Conservation (phyloP, 805 yeast genomes). For the Candida rishiriensis region DNA sequence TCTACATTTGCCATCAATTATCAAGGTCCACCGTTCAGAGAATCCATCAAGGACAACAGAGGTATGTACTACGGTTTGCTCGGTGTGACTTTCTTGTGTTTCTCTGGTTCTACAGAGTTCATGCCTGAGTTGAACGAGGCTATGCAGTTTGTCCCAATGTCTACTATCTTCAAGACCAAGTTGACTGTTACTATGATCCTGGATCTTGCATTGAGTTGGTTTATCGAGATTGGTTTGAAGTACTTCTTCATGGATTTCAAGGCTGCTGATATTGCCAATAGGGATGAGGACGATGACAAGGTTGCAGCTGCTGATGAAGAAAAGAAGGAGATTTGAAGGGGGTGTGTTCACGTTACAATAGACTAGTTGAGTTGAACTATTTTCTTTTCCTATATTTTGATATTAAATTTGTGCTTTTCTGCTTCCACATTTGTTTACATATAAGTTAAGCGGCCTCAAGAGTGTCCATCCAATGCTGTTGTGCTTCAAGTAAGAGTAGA, state of each 20-base stretch:
- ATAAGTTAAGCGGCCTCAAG: no score
- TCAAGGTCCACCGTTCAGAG: conserved; percentile 95
- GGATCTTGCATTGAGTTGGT: conserved; percentile 76
- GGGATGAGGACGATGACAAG: conserved; percentile 22
- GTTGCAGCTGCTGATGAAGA: conserved; percentile 1
- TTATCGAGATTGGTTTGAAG: conserved; percentile 76
- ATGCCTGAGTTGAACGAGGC: conserved; percentile 91
- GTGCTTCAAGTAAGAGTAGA: no score
- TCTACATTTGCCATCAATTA: conserved; percentile 97
- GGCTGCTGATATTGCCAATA: conserved; percentile 83
- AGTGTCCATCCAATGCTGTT: no score
- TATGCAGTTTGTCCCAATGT: conserved; percentile 89
- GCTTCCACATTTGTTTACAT: no score
- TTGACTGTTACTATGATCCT: conserved; percentile 67
- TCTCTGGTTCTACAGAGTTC: conserved; percentile 91
- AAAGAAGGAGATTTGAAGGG: conserved; percentile 1
- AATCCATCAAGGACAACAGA: conserved; percentile 80
- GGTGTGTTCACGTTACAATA: no score
- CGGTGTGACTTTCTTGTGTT: conserved; percentile 84
- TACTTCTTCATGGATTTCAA: conserved; percentile 83
- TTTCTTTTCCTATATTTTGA: no score
- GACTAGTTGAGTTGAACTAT: no score
- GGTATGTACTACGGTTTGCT: conserved; percentile 96
- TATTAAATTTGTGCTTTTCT: no score
- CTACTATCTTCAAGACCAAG: conserved; percentile 63